Evolutionary conservation across 495 filamentous ascomycete genomes (phyloP).

Genomic region (Letharia lupina): DNA sequence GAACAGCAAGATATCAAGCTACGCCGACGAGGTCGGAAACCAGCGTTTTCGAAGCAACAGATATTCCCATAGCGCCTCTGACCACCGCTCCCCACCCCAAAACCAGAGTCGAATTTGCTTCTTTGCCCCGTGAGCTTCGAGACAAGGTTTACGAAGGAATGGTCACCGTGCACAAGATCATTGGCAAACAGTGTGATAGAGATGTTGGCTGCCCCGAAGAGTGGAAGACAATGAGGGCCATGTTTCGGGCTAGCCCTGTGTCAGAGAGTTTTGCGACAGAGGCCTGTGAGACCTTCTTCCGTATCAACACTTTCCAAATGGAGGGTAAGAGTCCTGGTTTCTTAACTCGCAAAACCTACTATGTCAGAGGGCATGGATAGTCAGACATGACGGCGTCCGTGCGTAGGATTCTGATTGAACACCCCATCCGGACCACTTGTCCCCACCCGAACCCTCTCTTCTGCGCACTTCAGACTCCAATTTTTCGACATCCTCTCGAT

Average conservation of each 20-base stretch:
- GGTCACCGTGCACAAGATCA: background rate
- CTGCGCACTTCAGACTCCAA: background rate
- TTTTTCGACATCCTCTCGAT: too few relatives aligned
- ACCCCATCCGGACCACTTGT: background rate
- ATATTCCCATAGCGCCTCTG: background rate
- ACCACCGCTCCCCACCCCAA: background rate
- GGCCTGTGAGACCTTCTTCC: too few relatives aligned
- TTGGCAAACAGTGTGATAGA: background rate
- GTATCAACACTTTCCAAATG: background rate
- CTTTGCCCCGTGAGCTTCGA: background rate
- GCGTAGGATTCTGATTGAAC: too few relatives aligned
- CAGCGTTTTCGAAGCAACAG: background rate
- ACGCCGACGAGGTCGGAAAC: background rate
- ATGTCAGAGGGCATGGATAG: too few relatives aligned
- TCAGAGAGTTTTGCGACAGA: background rate
- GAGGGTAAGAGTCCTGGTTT: background rate
- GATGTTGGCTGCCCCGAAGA: background rate
- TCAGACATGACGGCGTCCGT: too few relatives aligned
- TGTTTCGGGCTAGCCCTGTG: too few relatives aligned
- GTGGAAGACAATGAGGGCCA: too few relatives aligned
- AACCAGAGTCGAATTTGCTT: background rate
- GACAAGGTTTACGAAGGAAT: background rate
- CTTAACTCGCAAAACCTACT: background rate
- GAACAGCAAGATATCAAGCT: background rate
- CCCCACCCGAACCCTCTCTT: background rate